Evolutionary conservation across 1,139 yeast species (phyloP), one percentile per base, ranked within the genome.

Genomic region (Scheffersomyces parashehatae): DNA sequence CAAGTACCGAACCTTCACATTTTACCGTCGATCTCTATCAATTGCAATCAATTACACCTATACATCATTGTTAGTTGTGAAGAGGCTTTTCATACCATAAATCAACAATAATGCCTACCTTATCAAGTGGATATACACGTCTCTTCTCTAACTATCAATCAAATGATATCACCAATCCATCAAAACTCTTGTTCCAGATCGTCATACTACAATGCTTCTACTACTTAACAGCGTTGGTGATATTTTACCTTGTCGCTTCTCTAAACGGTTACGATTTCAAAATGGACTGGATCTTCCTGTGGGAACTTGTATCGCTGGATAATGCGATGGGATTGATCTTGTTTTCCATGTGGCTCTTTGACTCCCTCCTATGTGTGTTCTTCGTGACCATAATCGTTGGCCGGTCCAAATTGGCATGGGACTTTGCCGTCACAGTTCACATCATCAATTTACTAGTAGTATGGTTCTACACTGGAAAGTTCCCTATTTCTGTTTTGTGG

Each of bases 401-500:
- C 0, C 73, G 98, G 47, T 86, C 96, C 35, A 93, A 91, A 63
- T 70, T 93, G 45, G 98, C 97, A 0, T 86, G 97, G 87, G 99
- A 93, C 64, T 93, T 91, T 68, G 97, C 96, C 10, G 60, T 93
- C 29, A 91, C 99, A 0, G 74, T 93, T 12, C 97, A 93, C 63
- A 82, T 88, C 13, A 79, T 93, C 42, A 86, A 91, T 64, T 65
- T 91, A 33, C 44, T 83, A 3, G 82, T 88, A 5, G 88, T 83
- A 0, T 83, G 90, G 83, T 49, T 78, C 1, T 83, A 80, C 51
- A 73, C 86, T 5, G 79, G 83, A 1, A 70, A 74, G 35, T 78
- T 91, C 51, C 98, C 98, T 0, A 66, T 73, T 8, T 80, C 84
- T 33, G 54, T 83, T 8, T 72, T 85, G 40, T 93, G 98, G 98